These are phyloP conservation scores for Paramecium biaurelia DNA, from an alignment of 73 alveolate genomes.

Conservation along the genomic window DNA sequence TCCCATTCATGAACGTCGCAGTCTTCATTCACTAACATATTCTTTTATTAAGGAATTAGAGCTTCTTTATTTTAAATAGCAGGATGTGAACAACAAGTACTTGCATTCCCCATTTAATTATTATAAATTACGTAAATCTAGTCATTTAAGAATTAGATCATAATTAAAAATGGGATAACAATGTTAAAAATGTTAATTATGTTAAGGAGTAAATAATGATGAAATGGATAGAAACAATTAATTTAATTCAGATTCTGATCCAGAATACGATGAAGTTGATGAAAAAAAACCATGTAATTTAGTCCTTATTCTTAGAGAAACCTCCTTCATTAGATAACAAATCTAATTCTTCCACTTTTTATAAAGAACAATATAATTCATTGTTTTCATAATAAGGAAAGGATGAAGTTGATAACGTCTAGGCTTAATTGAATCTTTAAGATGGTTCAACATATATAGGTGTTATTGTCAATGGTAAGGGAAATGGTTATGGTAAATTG, in stretches of 20 bases:
- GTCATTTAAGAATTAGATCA: background rate
- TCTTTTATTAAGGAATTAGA: background rate
- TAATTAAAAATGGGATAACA: background rate
- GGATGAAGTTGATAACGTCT: background rate
- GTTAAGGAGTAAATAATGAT: background rate
- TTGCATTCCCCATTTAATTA: constrained; percentile 44
- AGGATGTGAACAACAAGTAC: constrained; percentile 18
- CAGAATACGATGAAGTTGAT: background rate
- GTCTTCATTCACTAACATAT: background rate
- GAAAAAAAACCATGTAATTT: background rate
- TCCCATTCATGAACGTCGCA: background rate
- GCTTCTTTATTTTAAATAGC: background rate
- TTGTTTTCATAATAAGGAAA: background rate
- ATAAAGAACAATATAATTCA: background rate
- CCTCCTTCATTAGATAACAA: background rate
- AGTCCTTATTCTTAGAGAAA: background rate
- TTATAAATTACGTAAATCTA: background rate
- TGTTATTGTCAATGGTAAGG: constrained; percentile 61
- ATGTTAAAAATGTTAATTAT: background rate
- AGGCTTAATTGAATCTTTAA: background rate
- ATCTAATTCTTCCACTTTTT: background rate
- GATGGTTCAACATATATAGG: constrained; percentile 76
- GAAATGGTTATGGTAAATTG: constrained; percentile 65
- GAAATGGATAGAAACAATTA: background rate
- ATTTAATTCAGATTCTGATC: background rate